phyloP scores from a whole-genome alignment of 164 flowering plant genomes.

The Macadamia tetraphylla region DNA sequence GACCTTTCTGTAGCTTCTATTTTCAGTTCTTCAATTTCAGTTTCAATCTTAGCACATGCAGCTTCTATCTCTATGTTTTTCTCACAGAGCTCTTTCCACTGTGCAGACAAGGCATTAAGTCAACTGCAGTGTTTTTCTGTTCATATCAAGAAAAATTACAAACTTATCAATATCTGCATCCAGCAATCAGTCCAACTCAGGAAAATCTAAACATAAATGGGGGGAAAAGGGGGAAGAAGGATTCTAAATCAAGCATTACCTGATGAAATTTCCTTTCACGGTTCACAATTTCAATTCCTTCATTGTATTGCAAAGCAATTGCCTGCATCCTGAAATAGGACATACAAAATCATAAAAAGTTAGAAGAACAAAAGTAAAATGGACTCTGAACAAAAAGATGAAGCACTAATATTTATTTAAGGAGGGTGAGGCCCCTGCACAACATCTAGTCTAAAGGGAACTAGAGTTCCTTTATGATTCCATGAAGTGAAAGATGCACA shows the following conservation, averaged over 20 bases:
- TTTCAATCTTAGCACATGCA: conserved; percentile 66
- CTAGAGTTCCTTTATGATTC: no score
- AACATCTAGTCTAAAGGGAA: background rate
- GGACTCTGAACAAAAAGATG: background rate
- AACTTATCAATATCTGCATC: conserved; percentile 1
- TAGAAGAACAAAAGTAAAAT: background rate
- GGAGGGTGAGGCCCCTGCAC: background rate
- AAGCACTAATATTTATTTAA: no score
- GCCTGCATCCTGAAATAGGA: conserved; percentile 58
- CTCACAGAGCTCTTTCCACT: conserved; percentile 85
- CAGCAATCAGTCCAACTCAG: background rate
- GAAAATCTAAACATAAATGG: no score
- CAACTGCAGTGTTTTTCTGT: conserved; percentile 85
- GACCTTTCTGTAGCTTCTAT: conserved; percentile 76
- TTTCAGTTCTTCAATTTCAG: conserved; percentile 42
- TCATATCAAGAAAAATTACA: conserved; percentile 12
- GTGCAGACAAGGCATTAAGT: conserved; percentile 72
- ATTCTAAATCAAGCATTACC: conserved; percentile 29
- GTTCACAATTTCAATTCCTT: conserved; percentile 76
- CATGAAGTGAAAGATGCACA: background rate
- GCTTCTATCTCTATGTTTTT: conserved; percentile 81
- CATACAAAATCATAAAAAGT: background rate
- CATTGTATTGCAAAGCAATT: conserved; percentile 53
- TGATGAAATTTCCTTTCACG: conserved; percentile 94
- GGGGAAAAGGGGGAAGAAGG: background rate